Evolutionary conservation across 345 rosid genomes (phyloP), one percentile per base, ranked within the genome.

Genomic region (Euphorbia peplus): DNA sequence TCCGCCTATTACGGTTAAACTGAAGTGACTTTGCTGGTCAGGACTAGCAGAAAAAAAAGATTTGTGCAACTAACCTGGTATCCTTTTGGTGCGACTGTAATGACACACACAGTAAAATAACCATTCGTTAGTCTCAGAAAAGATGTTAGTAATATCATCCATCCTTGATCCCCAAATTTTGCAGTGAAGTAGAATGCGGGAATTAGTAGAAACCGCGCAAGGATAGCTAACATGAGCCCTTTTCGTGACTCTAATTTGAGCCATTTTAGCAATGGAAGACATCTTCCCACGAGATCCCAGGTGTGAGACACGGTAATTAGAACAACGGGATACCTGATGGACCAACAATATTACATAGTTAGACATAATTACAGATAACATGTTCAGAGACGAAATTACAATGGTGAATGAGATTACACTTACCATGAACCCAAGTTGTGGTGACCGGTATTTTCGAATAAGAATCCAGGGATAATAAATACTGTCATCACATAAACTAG

Each of bases 161-260:
- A 95, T 63, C 99, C 99, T 66, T 90, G 87, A 71, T 88, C 96
- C 2, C 87, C 96, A 61, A 86, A 88, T 48, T 91, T 90, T 0
- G 92, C 90, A 0, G 97, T 86, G 84, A 90, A 93, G 80, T 91
- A 95, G 73, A 95, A 91, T 6, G 95, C 87, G 0, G 99, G 99
- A 47, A 91, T 48, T 15, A 95, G 78, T 8, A 86, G 46, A 68
- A 74, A 88, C 18, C 97, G 93, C 0, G 84, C 70, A 15, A 95
- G 84, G 55, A 84, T 68, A 4, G 80, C 80, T 1, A 78, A 29
- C 78, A 81, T 83, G 6, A 95, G 76, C 19, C 75, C 80, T 63
- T 83, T 91, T 65, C 96, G 83, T 2, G 90, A 88, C 75, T 90
- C 92, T 66, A 95, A 42, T 74, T 83, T 88, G 13, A 90, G 42